Percentiles rank a stretch among this genome's conserved stretches.
phyloP scores from a whole-genome alignment of 352 stramenopile species.

The Halophytophthora polymorphica region DNA sequence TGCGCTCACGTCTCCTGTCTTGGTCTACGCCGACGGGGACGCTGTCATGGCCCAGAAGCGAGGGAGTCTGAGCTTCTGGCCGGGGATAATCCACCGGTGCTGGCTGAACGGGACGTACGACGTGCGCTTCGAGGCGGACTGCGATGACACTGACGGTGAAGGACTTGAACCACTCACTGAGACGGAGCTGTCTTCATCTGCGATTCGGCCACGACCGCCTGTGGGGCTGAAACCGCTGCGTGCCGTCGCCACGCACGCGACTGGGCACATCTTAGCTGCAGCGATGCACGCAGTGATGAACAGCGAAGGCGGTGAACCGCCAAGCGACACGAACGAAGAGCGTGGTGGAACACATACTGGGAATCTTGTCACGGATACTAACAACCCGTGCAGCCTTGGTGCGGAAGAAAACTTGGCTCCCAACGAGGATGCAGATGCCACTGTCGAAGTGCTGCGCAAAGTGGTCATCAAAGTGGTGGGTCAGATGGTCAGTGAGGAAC shows the following conservation, averaged over 20 bases:
- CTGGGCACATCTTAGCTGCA: slow-evolving; percentile 7
- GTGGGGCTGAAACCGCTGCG: slow-evolving; percentile 1
- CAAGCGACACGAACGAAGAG: not conserved
- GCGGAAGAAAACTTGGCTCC: not conserved
- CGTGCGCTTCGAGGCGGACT: slow-evolving; percentile 3
- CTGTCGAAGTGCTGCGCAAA: not conserved
- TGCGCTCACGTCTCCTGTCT: not conserved
- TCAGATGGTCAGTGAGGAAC: not conserved
- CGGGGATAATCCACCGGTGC: slow-evolving; percentile 13
- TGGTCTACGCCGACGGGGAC: slow-evolving; percentile 7
- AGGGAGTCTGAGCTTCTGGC: slow-evolving; percentile 5
- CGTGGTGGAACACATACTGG: not conserved
- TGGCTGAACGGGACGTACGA: slow-evolving; percentile 25
- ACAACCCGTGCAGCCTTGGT: not conserved
- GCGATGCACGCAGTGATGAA: slow-evolving; percentile 2
- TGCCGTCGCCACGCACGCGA: not conserved
- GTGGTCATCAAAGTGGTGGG: not conserved
- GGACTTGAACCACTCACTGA: not conserved
- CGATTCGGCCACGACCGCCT: not conserved
- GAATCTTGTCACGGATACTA: not conserved
- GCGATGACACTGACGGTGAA: not conserved
- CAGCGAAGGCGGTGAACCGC: not conserved
- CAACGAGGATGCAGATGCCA: not conserved
- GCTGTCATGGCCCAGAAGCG: slow-evolving; percentile 2
- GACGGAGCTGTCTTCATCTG: not conserved